Percentiles rank a stretch among this genome's conserved stretches.
phyloP scores from a whole-genome alignment of 2,329 filamentous ascomycete genomes.

The Trichoderma semiorbis region DNA sequence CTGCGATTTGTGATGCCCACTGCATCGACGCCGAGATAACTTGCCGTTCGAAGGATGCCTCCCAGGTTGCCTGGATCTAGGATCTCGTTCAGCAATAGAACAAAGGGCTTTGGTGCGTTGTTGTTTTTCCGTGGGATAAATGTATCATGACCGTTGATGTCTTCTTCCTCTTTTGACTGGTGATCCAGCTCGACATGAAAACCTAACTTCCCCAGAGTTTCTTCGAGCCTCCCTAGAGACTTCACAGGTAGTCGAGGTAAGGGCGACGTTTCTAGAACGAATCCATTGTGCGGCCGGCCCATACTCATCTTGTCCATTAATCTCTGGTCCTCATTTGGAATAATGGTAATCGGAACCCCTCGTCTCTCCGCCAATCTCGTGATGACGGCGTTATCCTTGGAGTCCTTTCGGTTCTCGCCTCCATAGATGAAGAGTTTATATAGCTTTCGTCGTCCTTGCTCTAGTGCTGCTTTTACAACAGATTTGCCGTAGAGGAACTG shows the following conservation, averaged over 20 bases:
- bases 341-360: constrained; percentile 54
- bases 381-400: constrained; percentile 43
- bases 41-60: constrained; percentile 80
- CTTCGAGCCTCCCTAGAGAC: constrained; percentile 49
- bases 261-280: constrained; percentile 81
- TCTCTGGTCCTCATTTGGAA: constrained; percentile 59
- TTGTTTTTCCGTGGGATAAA: constrained; percentile 40
- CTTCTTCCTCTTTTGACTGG: constrained; percentile 71
- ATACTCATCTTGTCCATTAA: constrained; percentile 80
- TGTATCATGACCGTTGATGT: constrained; percentile 64
- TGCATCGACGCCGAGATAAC: constrained; percentile 86
- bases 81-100: constrained; percentile 72
- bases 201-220: constrained; percentile 42
- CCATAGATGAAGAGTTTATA: constrained; percentile 81
- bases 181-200: constrained; percentile 60
- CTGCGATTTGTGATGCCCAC: constrained; percentile 72
- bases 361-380: constrained; percentile 45
- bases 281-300: constrained; percentile 84
- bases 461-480: constrained; percentile 75
- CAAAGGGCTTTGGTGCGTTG: constrained; percentile 56
- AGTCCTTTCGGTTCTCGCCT: constrained; percentile 52
- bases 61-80: constrained; percentile 88
- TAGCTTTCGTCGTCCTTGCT: constrained; percentile 61
- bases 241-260: constrained; percentile 68
- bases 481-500: constrained; percentile 87